Evolutionary conservation across 768 basidiomycete species (phyloP).

Genomic region (Gelatoporia subvermispora): DNA sequence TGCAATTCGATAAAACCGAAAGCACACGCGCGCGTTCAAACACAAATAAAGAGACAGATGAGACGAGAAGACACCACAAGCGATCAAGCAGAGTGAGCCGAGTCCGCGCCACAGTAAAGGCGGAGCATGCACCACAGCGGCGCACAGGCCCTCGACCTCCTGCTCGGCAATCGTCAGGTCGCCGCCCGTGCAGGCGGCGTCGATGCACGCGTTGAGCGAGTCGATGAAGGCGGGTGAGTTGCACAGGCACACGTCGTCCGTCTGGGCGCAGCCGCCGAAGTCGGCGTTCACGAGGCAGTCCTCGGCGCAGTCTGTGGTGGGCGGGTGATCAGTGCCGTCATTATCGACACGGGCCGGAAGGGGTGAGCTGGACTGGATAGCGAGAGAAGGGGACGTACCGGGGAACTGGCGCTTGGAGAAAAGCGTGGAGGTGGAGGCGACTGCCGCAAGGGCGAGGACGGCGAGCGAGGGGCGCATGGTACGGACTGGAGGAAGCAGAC

Average conservation of each 20-base stretch:
- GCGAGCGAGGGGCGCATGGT: slow-evolving; percentile 53
- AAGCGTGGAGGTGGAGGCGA: slow-evolving; percentile 15
- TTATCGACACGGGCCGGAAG: background rate
- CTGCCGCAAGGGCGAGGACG: slow-evolving; percentile 34
- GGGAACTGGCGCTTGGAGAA: slow-evolving; percentile 10
- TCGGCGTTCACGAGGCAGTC: slow-evolving; percentile 43
- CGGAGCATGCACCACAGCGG: slow-evolving; percentile 21
- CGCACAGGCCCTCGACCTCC: slow-evolving; percentile 20
- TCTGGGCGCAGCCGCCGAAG: slow-evolving; percentile 38
- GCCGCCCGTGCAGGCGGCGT: slow-evolving; percentile 16
- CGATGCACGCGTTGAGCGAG: slow-evolving; percentile 25
- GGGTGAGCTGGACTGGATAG: too few relatives aligned
- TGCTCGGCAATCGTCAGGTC: slow-evolving; percentile 21
- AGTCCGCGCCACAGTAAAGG: too few relatives aligned
- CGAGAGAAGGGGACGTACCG: slow-evolving; percentile 4
- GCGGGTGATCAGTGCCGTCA: background rate
- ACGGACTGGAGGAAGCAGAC: too few relatives aligned
- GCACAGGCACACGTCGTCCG: slow-evolving; percentile 50
- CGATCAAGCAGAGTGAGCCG: too few relatives aligned
- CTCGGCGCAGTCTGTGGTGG: slow-evolving; percentile 47
- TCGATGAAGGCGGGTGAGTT: slow-evolving; percentile 20
- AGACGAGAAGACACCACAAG: background rate
- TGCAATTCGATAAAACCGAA: too few relatives aligned
- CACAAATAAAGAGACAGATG: too few relatives aligned
- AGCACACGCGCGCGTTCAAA: background rate